A percentile compares a stretch with the other conserved stretches of the same genome.
phyloP scores from a whole-genome alignment of 2,329 filamentous ascomycete genomes.

The Rugonectria rugulosa region DNA sequence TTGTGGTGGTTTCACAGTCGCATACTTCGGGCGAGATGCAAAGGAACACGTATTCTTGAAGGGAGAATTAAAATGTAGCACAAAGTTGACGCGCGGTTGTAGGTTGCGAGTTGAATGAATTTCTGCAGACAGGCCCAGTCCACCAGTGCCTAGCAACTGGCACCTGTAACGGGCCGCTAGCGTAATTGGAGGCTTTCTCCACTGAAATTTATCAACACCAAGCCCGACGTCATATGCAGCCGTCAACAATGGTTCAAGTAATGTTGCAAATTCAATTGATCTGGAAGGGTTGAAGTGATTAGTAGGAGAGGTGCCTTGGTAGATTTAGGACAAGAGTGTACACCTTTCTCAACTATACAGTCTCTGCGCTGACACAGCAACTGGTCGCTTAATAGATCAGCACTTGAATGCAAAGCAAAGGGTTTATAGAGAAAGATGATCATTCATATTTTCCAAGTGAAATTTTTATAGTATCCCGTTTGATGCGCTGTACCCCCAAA shows the following conservation, averaged over 20 bases:
- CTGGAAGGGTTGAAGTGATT: no score
- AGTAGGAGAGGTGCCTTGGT: no score
- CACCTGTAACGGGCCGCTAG: constrained; percentile 13
- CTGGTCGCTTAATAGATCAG: no score
- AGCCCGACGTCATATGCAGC: constrained; percentile 3
- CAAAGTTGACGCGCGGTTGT: constrained; percentile 17
- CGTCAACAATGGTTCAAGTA: no score
- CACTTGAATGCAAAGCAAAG: no score
- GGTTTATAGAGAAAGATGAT: no score
- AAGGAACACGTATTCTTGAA: constrained; percentile 1
- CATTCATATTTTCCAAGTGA: no score
- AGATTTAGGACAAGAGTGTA: no score
- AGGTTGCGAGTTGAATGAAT: constrained; percentile 14
- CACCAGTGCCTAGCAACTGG: neutral
- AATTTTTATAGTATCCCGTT: no score
- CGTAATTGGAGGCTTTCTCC: constrained; percentile 15
- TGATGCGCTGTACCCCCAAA: neutral
- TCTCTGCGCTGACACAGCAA: no score
- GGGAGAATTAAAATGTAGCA: constrained; percentile 5
- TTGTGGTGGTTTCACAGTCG: constrained; percentile 14
- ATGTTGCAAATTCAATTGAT: no score
- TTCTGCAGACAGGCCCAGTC: neutral
- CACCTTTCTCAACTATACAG: no score
- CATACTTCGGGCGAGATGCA: constrained; percentile 26
- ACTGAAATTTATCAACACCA: constrained; percentile 1